Percentiles rank a stretch among this genome's conserved stretches.
phyloP scores from a whole-genome alignment of 164 flowering plant genomes.

The Stephania cephalantha region DNA sequence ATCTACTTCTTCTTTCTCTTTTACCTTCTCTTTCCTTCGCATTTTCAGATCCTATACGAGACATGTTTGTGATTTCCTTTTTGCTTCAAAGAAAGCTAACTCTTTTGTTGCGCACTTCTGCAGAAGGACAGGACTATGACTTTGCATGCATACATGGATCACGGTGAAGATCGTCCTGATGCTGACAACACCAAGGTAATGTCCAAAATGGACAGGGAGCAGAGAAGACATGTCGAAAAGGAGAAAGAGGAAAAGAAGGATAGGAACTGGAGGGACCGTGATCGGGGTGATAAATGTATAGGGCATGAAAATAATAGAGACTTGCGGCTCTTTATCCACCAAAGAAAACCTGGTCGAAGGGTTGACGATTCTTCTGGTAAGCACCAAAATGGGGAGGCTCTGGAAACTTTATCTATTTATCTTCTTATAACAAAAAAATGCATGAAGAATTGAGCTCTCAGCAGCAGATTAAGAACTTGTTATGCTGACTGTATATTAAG shows the following conservation, averaged over 20 bases:
- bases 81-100: slow-evolving; percentile 9
- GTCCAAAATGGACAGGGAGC: slow-evolving; percentile 45
- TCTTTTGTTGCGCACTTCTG: slow-evolving; percentile 2
- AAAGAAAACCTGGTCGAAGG: slow-evolving; percentile 36
- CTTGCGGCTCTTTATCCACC: slow-evolving; percentile 38
- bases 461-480: neutral
- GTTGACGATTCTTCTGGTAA: slow-evolving; percentile 46
- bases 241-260: slow-evolving; percentile 59
- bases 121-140: slow-evolving; percentile 58
- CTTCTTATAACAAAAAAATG: slow-evolving; percentile 46
- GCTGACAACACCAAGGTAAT: slow-evolving; percentile 35
- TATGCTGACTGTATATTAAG: neutral
- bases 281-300: slow-evolving; percentile 48
- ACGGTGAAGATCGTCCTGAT: slow-evolving; percentile 51
- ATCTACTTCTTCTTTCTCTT: neutral
- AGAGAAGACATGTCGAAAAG: slow-evolving; percentile 48
- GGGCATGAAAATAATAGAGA: slow-evolving; percentile 51
- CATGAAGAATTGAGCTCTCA: slow-evolving; percentile 43
- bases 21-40: no score
- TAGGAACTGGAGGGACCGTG: slow-evolving; percentile 46
- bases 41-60: neutral
- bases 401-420: slow-evolving; percentile 35
- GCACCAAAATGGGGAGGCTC: slow-evolving; percentile 45
- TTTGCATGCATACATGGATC: slow-evolving; percentile 47
- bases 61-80: neutral